Conservation (phyloP, 257 asterid genomes). For the Jaltomata sinuosa region DNA sequence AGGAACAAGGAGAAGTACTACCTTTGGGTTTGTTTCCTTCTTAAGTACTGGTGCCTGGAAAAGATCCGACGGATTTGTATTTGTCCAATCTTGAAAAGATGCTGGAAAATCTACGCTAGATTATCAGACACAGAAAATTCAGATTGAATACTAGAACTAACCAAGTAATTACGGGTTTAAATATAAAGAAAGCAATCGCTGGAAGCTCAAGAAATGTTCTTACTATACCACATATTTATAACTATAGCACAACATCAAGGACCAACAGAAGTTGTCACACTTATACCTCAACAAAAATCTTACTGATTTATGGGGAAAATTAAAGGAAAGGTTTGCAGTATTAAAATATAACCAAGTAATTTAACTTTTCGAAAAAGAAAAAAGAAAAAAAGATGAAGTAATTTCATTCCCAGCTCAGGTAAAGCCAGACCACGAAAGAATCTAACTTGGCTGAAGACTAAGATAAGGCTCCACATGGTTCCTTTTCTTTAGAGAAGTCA, state of each 20-base stretch:
- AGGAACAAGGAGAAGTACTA: conserved; percentile 10
- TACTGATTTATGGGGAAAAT: neutral
- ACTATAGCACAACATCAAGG: neutral
- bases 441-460: neutral
- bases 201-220: neutral
- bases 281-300: neutral
- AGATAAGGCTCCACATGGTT: neutral
- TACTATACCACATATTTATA: neutral
- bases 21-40: conserved; percentile 74
- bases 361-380: neutral
- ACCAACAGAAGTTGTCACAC: neutral
- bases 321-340: neutral
- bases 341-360: neutral
- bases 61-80: conserved; percentile 76
- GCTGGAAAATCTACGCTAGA: conserved; percentile 82
- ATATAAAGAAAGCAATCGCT: conserved; percentile 4
- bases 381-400: neutral
- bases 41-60: conserved; percentile 73
- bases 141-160: conserved; percentile 2
- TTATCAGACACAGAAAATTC: conserved; percentile 20
- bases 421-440: neutral
- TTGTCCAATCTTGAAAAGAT: conserved; percentile 76
- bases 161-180: neutral
- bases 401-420: neutral
- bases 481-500: neutral